These are phyloP conservation scores for Argentina anserina DNA, from an alignment of 306 rosid genomes.

Conservation along the genomic window DNA sequence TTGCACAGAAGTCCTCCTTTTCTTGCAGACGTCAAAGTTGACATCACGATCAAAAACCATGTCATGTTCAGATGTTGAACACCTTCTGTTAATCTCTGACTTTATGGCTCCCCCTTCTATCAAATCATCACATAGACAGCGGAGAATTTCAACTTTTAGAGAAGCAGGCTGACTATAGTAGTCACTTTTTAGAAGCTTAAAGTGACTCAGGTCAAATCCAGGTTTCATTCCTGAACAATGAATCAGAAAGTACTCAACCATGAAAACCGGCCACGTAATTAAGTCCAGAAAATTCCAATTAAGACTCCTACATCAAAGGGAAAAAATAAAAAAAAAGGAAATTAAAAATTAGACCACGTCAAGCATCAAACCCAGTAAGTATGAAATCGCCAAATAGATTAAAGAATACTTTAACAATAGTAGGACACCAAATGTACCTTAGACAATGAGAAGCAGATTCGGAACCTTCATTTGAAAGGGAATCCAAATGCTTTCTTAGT, in stretches of 20 bases:
- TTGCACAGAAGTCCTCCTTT: conserved; percentile 52
- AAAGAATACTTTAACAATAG: conserved; percentile 16
- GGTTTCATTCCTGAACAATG: conserved; percentile 62
- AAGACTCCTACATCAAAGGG: conserved; percentile 61
- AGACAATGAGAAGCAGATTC: conserved; percentile 82
- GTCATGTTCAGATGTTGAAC: conserved; percentile 61
- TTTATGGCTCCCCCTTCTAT: conserved; percentile 84
- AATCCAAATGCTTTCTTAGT: conserved; percentile 85
- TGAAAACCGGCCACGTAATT: conserved; percentile 89
- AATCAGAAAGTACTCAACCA: conserved; percentile 83
- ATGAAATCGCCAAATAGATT: conserved; percentile 22
- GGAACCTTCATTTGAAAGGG: conserved; percentile 75
- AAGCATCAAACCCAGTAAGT: conserved; percentile 3
- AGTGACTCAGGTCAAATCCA: conserved; percentile 48
- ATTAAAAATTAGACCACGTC: background rate
- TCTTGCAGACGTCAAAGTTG: conserved; percentile 55
- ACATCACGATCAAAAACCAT: conserved; percentile 56
- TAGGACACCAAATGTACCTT: conserved; percentile 46
- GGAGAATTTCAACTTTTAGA: conserved; percentile 76
- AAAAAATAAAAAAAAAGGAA: background rate
- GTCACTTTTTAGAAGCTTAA: conserved; percentile 52
- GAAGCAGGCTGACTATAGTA: conserved; percentile 66
- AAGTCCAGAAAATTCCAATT: conserved; percentile 93
- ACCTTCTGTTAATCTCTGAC: conserved; percentile 86
- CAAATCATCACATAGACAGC: conserved; percentile 84